Conservation (phyloP, 2,329 filamentous ascomycete species). For the Fusarium setosum region DNA sequence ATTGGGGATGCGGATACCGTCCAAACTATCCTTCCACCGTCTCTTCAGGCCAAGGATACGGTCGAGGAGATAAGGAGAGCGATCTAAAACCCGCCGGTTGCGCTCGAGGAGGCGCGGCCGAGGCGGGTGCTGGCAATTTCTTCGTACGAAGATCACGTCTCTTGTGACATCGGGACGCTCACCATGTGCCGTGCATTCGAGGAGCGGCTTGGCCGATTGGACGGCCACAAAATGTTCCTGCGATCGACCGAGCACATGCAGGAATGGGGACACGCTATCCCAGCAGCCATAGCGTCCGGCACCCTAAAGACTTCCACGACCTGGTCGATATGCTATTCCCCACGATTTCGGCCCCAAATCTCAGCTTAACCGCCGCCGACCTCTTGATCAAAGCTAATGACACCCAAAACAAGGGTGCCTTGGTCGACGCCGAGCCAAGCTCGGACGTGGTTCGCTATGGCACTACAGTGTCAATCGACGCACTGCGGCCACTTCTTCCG, state of each 20-base stretch:
- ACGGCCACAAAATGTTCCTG: background rate
- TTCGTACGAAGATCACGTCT: background rate
- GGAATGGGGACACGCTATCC: background rate
- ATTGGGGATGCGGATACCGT: background rate
- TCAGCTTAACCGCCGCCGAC: background rate
- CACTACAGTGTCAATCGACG: background rate
- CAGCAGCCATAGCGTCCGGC: background rate
- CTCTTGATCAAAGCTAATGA: background rate
- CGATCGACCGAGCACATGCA: background rate
- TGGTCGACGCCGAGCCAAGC: background rate
- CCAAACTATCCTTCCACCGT: background rate
- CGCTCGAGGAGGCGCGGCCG: background rate
- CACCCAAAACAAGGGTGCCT: background rate
- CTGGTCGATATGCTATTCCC: background rate
- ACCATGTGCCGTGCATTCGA: background rate
- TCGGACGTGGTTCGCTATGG: background rate
- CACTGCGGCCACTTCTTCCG: background rate
- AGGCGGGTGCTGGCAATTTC: background rate
- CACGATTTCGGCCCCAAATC: background rate
- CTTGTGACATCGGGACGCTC: background rate
- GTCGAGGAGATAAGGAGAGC: background rate
- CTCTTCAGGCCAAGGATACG: background rate
- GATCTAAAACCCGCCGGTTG: background rate
- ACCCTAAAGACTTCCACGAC: background rate
- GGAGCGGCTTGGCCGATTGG: background rate